These are phyloP conservation scores for Podaxis carcinomalis DNA, from an alignment of 768 basidiomycete species.

Conservation along the genomic window DNA sequence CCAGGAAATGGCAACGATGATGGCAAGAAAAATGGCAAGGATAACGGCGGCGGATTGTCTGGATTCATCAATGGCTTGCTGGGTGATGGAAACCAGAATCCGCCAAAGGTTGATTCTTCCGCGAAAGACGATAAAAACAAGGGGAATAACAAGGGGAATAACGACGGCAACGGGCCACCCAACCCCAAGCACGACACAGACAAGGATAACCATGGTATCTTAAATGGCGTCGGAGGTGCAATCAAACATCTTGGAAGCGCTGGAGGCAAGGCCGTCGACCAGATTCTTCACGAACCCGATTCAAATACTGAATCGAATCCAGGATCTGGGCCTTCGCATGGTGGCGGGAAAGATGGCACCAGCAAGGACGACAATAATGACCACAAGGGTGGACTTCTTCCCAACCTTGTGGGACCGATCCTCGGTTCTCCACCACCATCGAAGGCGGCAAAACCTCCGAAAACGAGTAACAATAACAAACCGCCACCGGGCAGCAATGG, in stretches of 20 bases:
- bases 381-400: neutral
- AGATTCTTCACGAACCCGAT: neutral
- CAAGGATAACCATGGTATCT: neutral
- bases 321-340: neutral
- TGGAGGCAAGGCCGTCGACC: no score
- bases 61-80: neutral
- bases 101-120: neutral
- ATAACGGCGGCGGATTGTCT: neutral
- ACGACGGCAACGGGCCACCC: no score
- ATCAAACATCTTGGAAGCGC: no score
- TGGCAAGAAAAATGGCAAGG: neutral
- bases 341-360: neutral
- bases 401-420: neutral
- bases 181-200: no score
- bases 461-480: neutral
- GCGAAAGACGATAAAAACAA: neutral
- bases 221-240: no score
- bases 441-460: neutral
- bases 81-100: neutral
- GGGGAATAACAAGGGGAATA: neutral
- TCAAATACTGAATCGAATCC: neutral
- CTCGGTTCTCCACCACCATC: neutral
- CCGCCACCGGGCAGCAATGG: no score
- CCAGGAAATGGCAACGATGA: no score
- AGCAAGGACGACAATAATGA: neutral